A percentile compares a stretch with the other conserved stretches of the same genome.
Conservation (phyloP, 768 basidiomycete species). For the Hypholoma sublateritium region DNA sequence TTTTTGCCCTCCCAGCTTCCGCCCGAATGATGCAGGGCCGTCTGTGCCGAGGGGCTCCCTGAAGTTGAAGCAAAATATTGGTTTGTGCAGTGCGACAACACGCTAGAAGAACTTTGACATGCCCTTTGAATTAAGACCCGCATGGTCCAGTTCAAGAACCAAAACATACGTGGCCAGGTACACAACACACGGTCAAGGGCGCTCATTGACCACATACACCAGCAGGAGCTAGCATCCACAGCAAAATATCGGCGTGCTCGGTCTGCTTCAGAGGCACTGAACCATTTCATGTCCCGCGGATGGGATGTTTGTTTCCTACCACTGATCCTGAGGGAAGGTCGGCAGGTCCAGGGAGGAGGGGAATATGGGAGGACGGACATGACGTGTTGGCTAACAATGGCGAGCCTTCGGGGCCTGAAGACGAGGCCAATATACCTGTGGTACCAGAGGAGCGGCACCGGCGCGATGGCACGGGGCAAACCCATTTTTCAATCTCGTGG, state of each 20-base stretch:
- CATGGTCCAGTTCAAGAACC: conserved; percentile 20
- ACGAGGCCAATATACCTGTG: neutral
- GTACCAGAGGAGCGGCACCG: neutral
- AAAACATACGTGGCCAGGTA: conserved; percentile 21
- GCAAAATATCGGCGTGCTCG: conserved; percentile 18
- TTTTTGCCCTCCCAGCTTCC: too few species aligned
- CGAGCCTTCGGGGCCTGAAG: neutral
- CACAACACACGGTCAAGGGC: conserved; percentile 19
- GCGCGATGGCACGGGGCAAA: neutral
- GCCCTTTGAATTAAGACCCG: conserved; percentile 19
- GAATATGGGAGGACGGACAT: neutral
- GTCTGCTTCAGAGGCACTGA: conserved; percentile 4
- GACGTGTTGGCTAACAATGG: neutral
- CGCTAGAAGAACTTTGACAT: conserved; percentile 17
- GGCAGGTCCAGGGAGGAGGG: neutral
- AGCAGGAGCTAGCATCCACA: conserved; percentile 1
- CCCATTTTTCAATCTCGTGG: too few species aligned
- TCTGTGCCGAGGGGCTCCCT: too few species aligned
- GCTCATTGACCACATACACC: conserved; percentile 20
- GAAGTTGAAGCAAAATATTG: neutral
- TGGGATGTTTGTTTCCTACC: conserved; percentile 14
- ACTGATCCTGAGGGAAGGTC: conserved; percentile 9
- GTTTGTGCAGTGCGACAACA: conserved; percentile 18
- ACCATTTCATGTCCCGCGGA: conserved; percentile 9
- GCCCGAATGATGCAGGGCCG: too few species aligned